Base-by-base conservation (phyloP, 2,329 filamentous ascomycete species). In the Ophiostoma sp. region DNA sequence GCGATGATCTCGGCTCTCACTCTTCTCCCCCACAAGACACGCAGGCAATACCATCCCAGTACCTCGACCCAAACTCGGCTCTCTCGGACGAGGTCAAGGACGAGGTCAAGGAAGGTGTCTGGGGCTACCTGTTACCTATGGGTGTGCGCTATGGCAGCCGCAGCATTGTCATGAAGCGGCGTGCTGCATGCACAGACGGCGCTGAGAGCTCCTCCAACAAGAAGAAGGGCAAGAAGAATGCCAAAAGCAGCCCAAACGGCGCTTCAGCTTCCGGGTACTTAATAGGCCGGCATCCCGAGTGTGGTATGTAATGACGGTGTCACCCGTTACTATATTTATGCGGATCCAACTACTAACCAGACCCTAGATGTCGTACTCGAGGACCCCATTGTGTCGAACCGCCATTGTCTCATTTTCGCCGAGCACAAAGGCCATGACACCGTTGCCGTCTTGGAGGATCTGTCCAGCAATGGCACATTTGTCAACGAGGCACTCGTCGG, bases 401-500 rank as follows among this genome's bases (percentile, higher is more conserved):
- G 93, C 4, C 91, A 93, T 77, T 92, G 89, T 73, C 70, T 77
- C 47, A 73, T 81, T 65, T 78, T 78, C 68, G 73, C 75, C 4
- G 75, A 77, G 68, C 75, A 81, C 69, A 78, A 78, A 70, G 74
- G 74, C 47, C 75, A 78, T 36, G 78, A 80, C 52, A 76, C 82
- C 72, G 83, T 87, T 58, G 94, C 92, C 8, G 85, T 98, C 12
- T 79, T 99, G 5, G 93, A 99, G 77, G 95, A 99, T 77, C 80
- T 98, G 27, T 99, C 95, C 6, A 95, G 89, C 76, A 99, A 99
- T 76, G 95, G 95, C 66, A 99, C 96, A 0, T 99, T 93, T 76
- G 89, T 99, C 74, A 98, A 98, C 75, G 93, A 97, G 74, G 89
- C 89, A 16, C 84, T 96, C 42, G 87, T 99, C 38, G 95, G 95